A percentile compares a stretch with the other conserved stretches of the same genome.
phyloP scores from a whole-genome alignment of 805 yeast species.

The Nakazawaea sp. region DNA sequence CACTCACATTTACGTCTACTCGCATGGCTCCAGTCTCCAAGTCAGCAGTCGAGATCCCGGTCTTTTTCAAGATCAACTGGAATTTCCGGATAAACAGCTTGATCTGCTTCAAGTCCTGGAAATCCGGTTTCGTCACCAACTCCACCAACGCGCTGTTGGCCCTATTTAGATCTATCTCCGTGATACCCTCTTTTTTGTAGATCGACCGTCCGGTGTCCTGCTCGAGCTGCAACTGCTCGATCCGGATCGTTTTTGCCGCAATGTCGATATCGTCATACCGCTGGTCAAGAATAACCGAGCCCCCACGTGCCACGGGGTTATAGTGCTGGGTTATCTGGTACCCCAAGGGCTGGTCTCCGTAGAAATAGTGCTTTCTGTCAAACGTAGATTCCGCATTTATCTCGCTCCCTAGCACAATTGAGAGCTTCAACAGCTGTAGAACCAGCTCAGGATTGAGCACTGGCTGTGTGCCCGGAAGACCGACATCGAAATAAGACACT shows the following conservation, averaged over 20 bases:
- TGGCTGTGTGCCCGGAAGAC: slow-evolving; percentile 93
- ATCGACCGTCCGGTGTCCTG: slow-evolving; percentile 89
- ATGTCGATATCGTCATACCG: slow-evolving; percentile 47
- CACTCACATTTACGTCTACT: slow-evolving; percentile 90
- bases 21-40: slow-evolving; percentile 93
- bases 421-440: slow-evolving; percentile 62
- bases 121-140: slow-evolving; percentile 87
- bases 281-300: slow-evolving; percentile 41
- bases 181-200: slow-evolving; percentile 36
- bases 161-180: slow-evolving; percentile 72
- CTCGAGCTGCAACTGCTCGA: slow-evolving; percentile 83
- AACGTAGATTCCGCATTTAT: slow-evolving; percentile 57
- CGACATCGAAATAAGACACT: slow-evolving; percentile 74
- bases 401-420: slow-evolving; percentile 57
- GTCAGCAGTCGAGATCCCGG: slow-evolving; percentile 81
- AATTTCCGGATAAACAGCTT: slow-evolving; percentile 75
- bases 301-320: slow-evolving; percentile 70
- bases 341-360: slow-evolving; percentile 94
- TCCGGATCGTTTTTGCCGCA: slow-evolving; percentile 41
- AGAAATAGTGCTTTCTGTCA: slow-evolving; percentile 93
- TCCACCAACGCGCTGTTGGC: slow-evolving; percentile 85
- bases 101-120: slow-evolving; percentile 59
- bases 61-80: slow-evolving; percentile 59
- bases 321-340: slow-evolving; percentile 92
- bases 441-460: slow-evolving; percentile 68